Base-by-base conservation (phyloP, 2,329 filamentous ascomycete species). In the Pyrenophora teres region DNA sequence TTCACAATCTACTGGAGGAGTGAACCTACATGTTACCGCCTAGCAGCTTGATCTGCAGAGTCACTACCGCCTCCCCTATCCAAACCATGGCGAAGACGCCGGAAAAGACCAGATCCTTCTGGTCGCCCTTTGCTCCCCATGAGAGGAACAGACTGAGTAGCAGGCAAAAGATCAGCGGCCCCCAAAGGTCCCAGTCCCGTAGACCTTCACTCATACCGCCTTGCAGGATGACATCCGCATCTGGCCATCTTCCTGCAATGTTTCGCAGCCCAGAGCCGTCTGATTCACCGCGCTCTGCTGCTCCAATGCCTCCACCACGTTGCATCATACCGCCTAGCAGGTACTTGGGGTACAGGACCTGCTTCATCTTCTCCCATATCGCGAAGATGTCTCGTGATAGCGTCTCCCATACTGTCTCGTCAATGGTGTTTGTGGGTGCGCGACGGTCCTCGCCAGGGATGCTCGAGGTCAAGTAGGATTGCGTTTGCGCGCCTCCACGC, bases 161-260 rank as follows among this genome's bases (percentile, higher is more conserved):
- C 61, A 99, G 78, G 67, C 93, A 97, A 79, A 99, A 99, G 60
- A 99, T 86, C 50, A 99, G 80, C 31, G 94, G 94, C 0, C 94
- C 94, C 94, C 94, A 99, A 44, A 99, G 83, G 81, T 99, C 94
- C 94, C 94, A 99, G 77, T 99, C 92, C 56, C 93, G 81, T 69
- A 97, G 77, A 1, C 92, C 92, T 44, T 95, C 89, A 60, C 88
- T 93, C 90, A 97, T 95, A 40, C 79, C 84, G 49, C 83, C 82
- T 70, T 87, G 82, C 53, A 88, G 71, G 48, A 88, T 81, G 31
- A 81, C 80, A 71, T 87, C 85, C 54, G 85, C 85, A 73, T 87
- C 84, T 27, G 86, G 86, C 85, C 85, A 88, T 65, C 84, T 78
- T 31, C 83, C 85, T 31, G 85, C 79, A 36, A 86, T 62, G 19